Percentiles rank a stretch among this genome's conserved stretches.
Evolutionary conservation across 2,329 filamentous ascomycete species (phyloP).

Genomic region (Simplicillium aogashimaense): DNA sequence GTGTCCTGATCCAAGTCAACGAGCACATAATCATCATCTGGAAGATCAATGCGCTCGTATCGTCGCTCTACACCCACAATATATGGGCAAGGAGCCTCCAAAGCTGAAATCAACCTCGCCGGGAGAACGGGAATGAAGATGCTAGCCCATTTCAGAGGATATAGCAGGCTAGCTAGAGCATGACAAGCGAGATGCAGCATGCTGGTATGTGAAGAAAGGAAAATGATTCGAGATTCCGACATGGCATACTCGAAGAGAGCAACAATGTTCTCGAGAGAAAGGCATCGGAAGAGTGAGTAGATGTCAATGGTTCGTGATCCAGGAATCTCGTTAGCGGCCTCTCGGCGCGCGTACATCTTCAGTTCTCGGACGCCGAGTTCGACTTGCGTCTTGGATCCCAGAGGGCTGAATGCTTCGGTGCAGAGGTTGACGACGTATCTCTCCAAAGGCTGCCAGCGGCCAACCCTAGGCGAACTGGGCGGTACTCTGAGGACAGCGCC

Average conservation of each 20-base stretch:
- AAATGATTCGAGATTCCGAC: constrained; percentile 88
- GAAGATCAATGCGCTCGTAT: constrained; percentile 77
- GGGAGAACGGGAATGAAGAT: constrained; percentile 91
- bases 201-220: constrained; percentile 87
- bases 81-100: constrained; percentile 93
- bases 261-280: constrained; percentile 88
- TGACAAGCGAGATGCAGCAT: constrained; percentile 93
- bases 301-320: constrained; percentile 86
- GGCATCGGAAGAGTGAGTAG: constrained; percentile 80
- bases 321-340: constrained; percentile 86
- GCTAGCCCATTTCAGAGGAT: constrained; percentile 86
- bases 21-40: constrained; percentile 90
- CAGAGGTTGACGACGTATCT: constrained; percentile 96
- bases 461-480: constrained; percentile 78
- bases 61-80: constrained; percentile 92
- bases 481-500: constrained; percentile 75
- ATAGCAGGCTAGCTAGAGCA: constrained; percentile 76
- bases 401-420: constrained; percentile 84
- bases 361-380: constrained; percentile 85
- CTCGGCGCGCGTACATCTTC: constrained; percentile 84
- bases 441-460: constrained; percentile 92
- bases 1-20: constrained; percentile 88
- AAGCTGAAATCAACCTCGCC: constrained; percentile 74
- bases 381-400: constrained; percentile 91
- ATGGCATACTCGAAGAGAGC: constrained; percentile 89